Evolutionary conservation across 441 rosid species (phyloP).

Genomic region (Francoa sonchifolia): DNA sequence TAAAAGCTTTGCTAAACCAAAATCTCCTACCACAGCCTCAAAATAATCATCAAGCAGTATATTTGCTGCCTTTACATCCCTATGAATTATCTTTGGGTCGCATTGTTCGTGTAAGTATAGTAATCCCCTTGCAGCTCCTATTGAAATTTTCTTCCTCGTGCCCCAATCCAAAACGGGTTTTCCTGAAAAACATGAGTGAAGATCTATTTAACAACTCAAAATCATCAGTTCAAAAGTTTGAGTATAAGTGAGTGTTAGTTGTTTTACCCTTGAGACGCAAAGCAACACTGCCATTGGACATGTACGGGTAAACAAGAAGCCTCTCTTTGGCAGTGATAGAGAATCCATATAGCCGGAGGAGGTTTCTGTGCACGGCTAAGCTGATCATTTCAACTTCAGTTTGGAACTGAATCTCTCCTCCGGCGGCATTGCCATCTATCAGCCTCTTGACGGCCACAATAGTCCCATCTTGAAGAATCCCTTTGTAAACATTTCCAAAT

Average conservation of each 20-base stretch:
- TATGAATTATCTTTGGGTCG: slow-evolving; percentile 89
- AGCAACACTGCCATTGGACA: slow-evolving; percentile 95
- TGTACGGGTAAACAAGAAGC: slow-evolving; percentile 82
- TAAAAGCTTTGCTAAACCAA: slow-evolving; percentile 77
- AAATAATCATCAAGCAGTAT: slow-evolving; percentile 77
- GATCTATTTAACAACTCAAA: neutral
- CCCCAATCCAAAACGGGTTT: slow-evolving; percentile 80
- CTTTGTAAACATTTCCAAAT: slow-evolving; percentile 85
- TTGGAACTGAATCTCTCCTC: slow-evolving; percentile 90
- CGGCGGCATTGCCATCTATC: slow-evolving; percentile 68
- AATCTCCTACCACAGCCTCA: slow-evolving; percentile 96
- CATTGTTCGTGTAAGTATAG: slow-evolving; percentile 90
- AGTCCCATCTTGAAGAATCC: slow-evolving; percentile 59
- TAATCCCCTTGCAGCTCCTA: slow-evolving; percentile 84
- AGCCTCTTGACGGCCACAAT: slow-evolving; percentile 85
- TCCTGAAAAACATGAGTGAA: slow-evolving; percentile 23
- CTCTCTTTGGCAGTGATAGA: slow-evolving; percentile 71
- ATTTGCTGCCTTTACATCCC: slow-evolving; percentile 95
- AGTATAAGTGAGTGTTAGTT: neutral
- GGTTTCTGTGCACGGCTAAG: slow-evolving; percentile 88
- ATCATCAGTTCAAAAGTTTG: neutral
- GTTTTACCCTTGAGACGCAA: slow-evolving; percentile 71
- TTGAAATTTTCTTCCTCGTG: slow-evolving; percentile 69
- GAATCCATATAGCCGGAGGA: slow-evolving; percentile 73
- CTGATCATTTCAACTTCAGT: slow-evolving; percentile 97